Evolutionary conservation across 192 early-diverging fungal species (phyloP).

Genomic region (Podila epigama): DNA sequence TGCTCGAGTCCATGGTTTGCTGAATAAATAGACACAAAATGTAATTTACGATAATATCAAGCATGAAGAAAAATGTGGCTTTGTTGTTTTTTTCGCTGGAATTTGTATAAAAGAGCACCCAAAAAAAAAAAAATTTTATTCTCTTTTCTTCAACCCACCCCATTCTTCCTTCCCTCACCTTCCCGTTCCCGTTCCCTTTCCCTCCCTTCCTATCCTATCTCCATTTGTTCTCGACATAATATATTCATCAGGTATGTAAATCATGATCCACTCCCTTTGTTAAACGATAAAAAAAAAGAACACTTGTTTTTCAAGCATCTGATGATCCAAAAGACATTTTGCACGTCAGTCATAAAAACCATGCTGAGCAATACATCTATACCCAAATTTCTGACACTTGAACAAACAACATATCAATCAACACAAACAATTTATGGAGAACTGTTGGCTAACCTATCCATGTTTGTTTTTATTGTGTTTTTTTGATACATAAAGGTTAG

Average conservation of each 20-base stretch:
- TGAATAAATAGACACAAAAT: not conserved
- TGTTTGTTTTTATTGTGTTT: too few species aligned
- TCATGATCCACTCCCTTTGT: not conserved
- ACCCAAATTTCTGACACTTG: slow-evolving; percentile 45
- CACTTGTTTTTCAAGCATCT: slow-evolving; percentile 1
- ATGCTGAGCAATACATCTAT: slow-evolving; percentile 43
- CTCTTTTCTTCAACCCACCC: not conserved
- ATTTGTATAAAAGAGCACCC: not conserved
- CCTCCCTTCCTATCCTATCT: not conserved
- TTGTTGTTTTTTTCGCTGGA: not conserved
- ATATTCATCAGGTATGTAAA: not conserved
- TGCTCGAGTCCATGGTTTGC: slow-evolving; percentile 11
- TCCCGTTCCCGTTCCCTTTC: not conserved
- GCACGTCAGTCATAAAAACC: slow-evolving; percentile 45
- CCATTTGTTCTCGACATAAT: not conserved
- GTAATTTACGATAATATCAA: not conserved
- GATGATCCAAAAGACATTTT: slow-evolving; percentile 48
- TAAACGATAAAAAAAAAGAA: not conserved
- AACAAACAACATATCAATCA: not conserved
- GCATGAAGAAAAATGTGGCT: not conserved
- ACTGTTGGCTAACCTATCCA: too few species aligned
- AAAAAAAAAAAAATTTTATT: too few species aligned
- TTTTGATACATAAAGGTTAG: not conserved
- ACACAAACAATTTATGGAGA: too few species aligned
- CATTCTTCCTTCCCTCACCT: not conserved